phyloP scores from a whole-genome alignment of 805 yeast genomes.

The Cyberlindnera nakhonratchasimensis region DNA sequence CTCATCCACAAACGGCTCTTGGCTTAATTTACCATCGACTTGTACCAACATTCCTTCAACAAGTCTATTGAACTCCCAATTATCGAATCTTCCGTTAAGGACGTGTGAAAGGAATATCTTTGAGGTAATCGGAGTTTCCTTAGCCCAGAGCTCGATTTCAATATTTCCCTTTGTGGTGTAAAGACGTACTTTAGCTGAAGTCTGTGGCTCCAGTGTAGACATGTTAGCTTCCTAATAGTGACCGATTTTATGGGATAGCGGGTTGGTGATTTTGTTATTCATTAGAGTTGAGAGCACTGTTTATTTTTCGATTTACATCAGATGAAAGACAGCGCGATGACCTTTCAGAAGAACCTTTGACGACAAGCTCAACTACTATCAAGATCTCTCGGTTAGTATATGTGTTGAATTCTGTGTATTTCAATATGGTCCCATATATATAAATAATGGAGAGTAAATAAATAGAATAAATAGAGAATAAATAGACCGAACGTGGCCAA shows the following conservation, averaged over 20 bases:
- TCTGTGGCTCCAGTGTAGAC: constrained; percentile 44
- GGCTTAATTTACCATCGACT: constrained; percentile 30
- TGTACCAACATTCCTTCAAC: constrained; percentile 36
- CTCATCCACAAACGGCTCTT: constrained; percentile 37
- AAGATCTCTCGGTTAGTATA: no score
- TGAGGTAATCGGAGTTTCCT: constrained; percentile 53
- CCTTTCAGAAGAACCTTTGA: no score
- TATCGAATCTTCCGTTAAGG: constrained; percentile 39
- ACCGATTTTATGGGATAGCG: no score
- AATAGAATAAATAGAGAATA: constrained; percentile 17
- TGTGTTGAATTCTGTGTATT: no score
- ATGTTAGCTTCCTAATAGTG: no score
- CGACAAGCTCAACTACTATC: no score
- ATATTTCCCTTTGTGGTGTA: constrained; percentile 57
- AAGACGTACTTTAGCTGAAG: constrained; percentile 56
- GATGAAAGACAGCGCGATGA: no score
- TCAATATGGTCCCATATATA: no score
- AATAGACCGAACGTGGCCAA: constrained; percentile 11
- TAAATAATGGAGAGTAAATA: no score
- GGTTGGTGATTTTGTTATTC: no score
- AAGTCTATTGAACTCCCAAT: constrained; percentile 40
- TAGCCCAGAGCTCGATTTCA: constrained; percentile 65
- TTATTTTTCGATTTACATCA: no score
- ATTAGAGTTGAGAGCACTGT: no score
- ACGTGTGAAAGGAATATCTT: constrained; percentile 49